These are phyloP conservation scores for Rhizopus arrhizus DNA, from an alignment of 371 early-diverging fungal species.

Conservation along the genomic window DNA sequence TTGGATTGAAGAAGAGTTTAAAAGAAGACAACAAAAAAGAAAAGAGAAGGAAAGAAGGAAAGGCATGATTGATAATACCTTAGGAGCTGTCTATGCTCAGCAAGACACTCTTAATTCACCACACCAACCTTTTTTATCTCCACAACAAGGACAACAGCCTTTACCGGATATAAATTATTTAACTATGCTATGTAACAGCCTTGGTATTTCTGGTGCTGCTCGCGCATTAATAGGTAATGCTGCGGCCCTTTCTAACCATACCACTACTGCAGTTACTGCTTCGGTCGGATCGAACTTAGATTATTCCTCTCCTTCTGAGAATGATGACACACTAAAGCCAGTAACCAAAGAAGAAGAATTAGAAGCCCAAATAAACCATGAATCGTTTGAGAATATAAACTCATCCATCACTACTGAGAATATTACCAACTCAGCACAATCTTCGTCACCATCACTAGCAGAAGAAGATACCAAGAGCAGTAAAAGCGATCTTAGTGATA, in stretches of 20 bases:
- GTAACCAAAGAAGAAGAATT: no score
- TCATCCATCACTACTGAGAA: no score
- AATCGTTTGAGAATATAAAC: no score
- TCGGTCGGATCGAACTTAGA: no score
- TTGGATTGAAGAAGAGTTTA: conserved; percentile 69
- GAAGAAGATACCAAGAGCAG: no score
- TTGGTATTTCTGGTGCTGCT: conserved; percentile 37
- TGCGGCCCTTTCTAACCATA: not conserved
- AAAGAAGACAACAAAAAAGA: conserved; percentile 57
- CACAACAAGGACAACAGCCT: conserved; percentile 9
- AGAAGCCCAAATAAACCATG: no score
- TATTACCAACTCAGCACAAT: no score
- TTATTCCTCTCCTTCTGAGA: no score
- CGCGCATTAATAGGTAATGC: conserved; percentile 14
- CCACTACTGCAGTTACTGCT: conserved; percentile 4
- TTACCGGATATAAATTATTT: conserved; percentile 35
- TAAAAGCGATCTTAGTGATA: no score
- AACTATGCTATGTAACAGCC: conserved; percentile 47
- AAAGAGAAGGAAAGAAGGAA: conserved; percentile 58
- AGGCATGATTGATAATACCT: conserved; percentile 25
- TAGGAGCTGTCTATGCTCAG: conserved; percentile 10
- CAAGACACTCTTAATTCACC: not conserved
- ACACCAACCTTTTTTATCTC: conserved; percentile 9
- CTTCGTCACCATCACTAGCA: no score
- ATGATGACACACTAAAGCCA: no score